phyloP scores from a whole-genome alignment of 129 eudicot genomes.

The Flaveria sonorensis region DNA sequence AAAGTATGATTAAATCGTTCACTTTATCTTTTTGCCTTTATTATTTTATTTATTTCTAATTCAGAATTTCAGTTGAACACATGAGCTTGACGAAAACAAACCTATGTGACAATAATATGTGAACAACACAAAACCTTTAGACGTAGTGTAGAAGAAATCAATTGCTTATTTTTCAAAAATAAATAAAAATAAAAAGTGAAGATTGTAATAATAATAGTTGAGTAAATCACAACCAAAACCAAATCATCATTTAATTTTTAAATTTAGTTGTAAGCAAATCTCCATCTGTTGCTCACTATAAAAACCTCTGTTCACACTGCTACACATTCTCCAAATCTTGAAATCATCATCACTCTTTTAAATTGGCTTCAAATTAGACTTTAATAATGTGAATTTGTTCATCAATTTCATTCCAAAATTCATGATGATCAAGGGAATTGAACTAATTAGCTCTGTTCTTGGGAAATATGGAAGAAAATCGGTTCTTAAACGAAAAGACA shows the following conservation, averaged over 20 bases:
- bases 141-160: constrained; percentile 33
- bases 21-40: neutral
- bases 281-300: constrained; percentile 5
- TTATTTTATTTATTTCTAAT: neutral
- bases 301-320: neutral
- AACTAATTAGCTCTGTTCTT: constrained; percentile 36
- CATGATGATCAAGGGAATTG: constrained; percentile 42
- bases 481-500: constrained; percentile 66
- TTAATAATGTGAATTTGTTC: neutral
- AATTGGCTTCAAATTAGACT: neutral
- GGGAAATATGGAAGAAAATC: constrained; percentile 43
- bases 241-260: constrained; percentile 10
- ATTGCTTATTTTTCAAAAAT: neutral
- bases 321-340: constrained; percentile 5
- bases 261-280: constrained; percentile 5
- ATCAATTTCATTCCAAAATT: constrained; percentile 10
- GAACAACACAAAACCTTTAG: constrained; percentile 5
- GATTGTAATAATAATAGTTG: constrained; percentile 35
- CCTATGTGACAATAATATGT: constrained; percentile 14
- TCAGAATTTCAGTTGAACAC: neutral
- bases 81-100: constrained; percentile 12
- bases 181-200: neutral
- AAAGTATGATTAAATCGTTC: neutral
- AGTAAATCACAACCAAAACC: constrained; percentile 26
- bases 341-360: too few relatives aligned